Evolutionary conservation across 768 basidiomycete species (phyloP), one percentile per base, ranked within the genome.

Genomic region (Auricularia auricula-judae): DNA sequence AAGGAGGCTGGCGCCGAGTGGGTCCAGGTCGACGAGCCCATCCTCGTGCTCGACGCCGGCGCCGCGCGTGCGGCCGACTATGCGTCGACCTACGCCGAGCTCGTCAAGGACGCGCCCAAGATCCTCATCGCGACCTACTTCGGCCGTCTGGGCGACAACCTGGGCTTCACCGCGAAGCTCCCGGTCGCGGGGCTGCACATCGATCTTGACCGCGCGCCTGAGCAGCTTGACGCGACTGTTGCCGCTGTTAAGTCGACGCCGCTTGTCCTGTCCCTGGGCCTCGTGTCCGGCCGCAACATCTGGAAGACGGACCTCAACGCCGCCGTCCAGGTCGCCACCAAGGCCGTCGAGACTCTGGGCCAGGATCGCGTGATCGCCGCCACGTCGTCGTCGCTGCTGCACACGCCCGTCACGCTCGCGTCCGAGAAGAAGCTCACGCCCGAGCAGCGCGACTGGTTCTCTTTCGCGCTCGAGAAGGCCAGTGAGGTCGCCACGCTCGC

Each of bases 271-370:
- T 98, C 97, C 47, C 87, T 98, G 67, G 97, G 97, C 77, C 76
- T 98, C 67, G 91, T 99, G 68, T 98, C 97, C 56, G 97, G 97
- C 63, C 93, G 97, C 74, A 98, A 98, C 83, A 92, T 99, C 81
- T 99, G 97, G 97, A 99, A 98, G 86, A 88, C 86, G 67, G 95
- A 98, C 78, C 87, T 98, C 71, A 79, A 82, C 67, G 86, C 85
- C 63, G 87, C 92, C 65, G 83, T 94, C 78, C 87, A 87, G 74
- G 78, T 84, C 59, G 91, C 84, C 64, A 87, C 95, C 79, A 89
- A 87, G 76, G 94, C 92, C 59, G 80, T 97, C 70, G 85, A 86
- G 63, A 81, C 80, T 51, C 87, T 98, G 71, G 94, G 95, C 65
- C 77, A 82, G 67, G 87, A 91, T 67, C 91, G 94, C 67, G 91